Conservation (phyloP, 2,329 filamentous ascomycete genomes). For the Fusarium sp. region DNA sequence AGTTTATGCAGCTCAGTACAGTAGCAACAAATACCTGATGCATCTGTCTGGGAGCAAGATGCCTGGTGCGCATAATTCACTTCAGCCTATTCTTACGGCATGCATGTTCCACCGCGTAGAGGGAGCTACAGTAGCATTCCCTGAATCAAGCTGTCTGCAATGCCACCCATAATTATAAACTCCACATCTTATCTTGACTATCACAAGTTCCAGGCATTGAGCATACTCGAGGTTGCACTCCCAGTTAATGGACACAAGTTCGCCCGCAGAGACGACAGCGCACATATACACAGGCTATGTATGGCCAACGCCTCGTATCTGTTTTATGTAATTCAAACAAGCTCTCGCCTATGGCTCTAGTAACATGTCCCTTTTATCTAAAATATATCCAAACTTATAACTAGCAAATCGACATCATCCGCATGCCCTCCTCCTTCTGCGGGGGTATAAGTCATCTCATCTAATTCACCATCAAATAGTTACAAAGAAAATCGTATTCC, state of each 20-base stretch:
- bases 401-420: slow-evolving; percentile 38
- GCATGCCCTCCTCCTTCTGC: slow-evolving; percentile 42
- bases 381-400: slow-evolving; percentile 40
- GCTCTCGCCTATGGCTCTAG: slow-evolving; percentile 14
- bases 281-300: not conserved
- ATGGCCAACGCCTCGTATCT: not conserved
- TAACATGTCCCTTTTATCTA: slow-evolving; percentile 24
- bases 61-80: no score
- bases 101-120: slow-evolving; percentile 40
- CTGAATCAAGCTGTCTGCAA: slow-evolving; percentile 9
- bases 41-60: not conserved
- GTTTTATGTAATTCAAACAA: not conserved
- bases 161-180: slow-evolving; percentile 28
- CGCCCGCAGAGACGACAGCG: not conserved
- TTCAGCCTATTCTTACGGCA: slow-evolving; percentile 9
- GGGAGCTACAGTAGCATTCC: slow-evolving; percentile 5
- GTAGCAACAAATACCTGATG: not conserved
- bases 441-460: slow-evolving; percentile 48
- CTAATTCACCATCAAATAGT: slow-evolving; percentile 45
- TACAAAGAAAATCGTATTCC: slow-evolving; percentile 46
- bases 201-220: not conserved
- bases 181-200: not conserved
- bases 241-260: not conserved
- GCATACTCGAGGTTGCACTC: no score
- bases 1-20: slow-evolving; percentile 14